Evolutionary conservation across 108 stramenopile genomes (phyloP), one percentile per base, ranked within the genome.

Genomic region (Bacterosira constricta): DNA sequence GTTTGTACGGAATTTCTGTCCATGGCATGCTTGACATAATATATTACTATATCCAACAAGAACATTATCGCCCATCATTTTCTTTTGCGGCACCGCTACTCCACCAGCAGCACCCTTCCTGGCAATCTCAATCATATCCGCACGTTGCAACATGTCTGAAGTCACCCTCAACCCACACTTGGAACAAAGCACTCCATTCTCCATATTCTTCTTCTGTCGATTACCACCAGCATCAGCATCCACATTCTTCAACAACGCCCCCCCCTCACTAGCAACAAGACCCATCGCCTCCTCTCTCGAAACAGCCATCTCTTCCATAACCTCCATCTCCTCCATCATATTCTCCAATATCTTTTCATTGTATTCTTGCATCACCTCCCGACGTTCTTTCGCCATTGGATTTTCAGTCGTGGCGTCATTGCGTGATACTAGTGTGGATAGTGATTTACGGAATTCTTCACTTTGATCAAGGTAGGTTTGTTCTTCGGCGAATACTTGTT

Each of bases 401-500:
- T 38, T 53, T 41, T 79, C 77, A 35, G 6, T 26, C 0, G 12
- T 34, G 10, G n/a, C 30, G 18, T 57, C 63, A 36, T 64, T 38
- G 45, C 46, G 29, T 8, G 31, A n/a, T 10, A 52, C 61, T 9
- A 62, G 35, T 17, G 73, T 29, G 6, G 69, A 45, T 30, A 79
- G 50, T 21, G 69, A 58, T 18, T 66, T 66, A 29, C 77, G 77
- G 57, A 79, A 79, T 30, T 66, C 64, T 18, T 51, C 58, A 60
- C 77, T 79, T 50, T 79, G 77, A 36, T 66, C 12, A 21, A 79
- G 69, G 30, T 79, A 66, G 26, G 58, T 45, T 53, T 71, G 30
- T 51, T 79, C 77, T 27, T 79, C 77, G 21, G 63, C 63, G 44
- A 79, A 79, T 34, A 79, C 77, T 29, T 66, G 69, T 39, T 53